Conservation (phyloP, 2,329 filamentous ascomycete species). For the Cryphonectria nitschkei region DNA sequence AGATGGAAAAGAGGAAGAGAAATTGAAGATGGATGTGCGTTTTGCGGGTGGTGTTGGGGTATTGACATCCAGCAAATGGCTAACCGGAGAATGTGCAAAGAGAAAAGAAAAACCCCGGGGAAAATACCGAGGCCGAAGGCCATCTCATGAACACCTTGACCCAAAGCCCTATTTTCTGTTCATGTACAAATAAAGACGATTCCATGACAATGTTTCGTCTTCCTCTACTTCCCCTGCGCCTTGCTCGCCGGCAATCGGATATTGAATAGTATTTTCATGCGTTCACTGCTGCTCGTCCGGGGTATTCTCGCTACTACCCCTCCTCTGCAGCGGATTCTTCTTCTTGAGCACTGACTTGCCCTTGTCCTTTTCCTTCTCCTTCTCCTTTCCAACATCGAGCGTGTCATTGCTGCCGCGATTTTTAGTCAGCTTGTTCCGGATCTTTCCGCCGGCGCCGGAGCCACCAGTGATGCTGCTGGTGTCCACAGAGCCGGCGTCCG, state of each 20-base stretch:
- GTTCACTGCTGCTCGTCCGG: constrained; percentile 20
- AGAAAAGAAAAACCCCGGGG: background rate
- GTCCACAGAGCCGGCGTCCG: constrained; percentile 37
- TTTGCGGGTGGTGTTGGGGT: background rate
- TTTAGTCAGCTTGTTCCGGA: constrained; percentile 31
- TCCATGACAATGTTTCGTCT: background rate
- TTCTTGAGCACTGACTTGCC: constrained; percentile 29
- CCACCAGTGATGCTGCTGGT: constrained; percentile 29
- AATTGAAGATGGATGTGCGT: background rate
- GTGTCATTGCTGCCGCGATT: constrained; percentile 21
- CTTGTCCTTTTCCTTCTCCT: constrained; percentile 28
- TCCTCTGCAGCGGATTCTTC: constrained; percentile 37
- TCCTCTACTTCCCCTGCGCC: background rate
- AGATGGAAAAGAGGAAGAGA: background rate
- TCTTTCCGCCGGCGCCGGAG: constrained; percentile 16
- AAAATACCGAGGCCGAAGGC: background rate
- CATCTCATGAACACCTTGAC: constrained; percentile 4
- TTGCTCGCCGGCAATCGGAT: background rate
- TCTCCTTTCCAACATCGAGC: constrained; percentile 16
- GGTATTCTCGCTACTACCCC: constrained; percentile 27
- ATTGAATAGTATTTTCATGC: background rate
- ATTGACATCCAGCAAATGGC: background rate
- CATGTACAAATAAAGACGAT: constrained; percentile 3
- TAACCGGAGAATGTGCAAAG: background rate
- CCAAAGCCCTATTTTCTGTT: background rate